Percentiles rank a stretch among this genome's conserved stretches.
These are phyloP conservation scores for Colletotrichum tanaceti DNA, from an alignment of 2,329 filamentous ascomycete species.

Conservation along the genomic window DNA sequence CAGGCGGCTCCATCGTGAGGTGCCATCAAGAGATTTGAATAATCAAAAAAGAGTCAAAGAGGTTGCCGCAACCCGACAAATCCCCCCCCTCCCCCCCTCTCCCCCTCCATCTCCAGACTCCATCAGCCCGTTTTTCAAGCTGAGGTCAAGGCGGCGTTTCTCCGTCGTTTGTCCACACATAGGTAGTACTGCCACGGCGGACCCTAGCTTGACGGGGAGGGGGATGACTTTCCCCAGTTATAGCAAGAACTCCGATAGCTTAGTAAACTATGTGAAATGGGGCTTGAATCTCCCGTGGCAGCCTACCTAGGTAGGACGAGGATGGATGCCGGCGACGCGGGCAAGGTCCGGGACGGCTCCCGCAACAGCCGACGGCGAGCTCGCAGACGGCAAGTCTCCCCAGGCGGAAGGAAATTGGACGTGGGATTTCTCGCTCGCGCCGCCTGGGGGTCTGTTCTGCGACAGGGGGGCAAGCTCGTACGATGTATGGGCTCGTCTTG, in stretches of 20 bases:
- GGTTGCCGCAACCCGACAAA: background rate
- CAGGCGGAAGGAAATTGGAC: background rate
- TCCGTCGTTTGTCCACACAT: conserved; percentile 26
- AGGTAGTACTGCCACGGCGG: background rate
- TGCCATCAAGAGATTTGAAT: background rate
- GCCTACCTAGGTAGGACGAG: conserved; percentile 1
- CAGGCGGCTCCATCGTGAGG: background rate
- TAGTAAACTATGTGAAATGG: background rate
- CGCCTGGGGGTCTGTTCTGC: background rate
- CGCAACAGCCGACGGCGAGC: background rate
- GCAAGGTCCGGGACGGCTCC: background rate
- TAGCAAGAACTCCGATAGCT: background rate
- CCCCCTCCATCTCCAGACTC: background rate
- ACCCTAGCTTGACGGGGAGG: background rate
- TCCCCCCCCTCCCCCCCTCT: too few species aligned
- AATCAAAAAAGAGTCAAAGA: background rate
- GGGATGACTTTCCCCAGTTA: background rate
- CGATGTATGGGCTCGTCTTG: background rate
- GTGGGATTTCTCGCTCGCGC: background rate
- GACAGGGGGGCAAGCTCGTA: background rate
- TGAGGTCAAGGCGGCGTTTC: conserved; percentile 36
- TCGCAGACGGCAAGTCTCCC: background rate
- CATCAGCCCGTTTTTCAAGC: conserved; percentile 36
- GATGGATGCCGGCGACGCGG: background rate
- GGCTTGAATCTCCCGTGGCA: background rate